Percentiles rank a stretch among this genome's conserved stretches.
Evolutionary conservation across 371 early-diverging fungal genomes (phyloP).

Genomic region (Sporodiniella umbellata): DNA sequence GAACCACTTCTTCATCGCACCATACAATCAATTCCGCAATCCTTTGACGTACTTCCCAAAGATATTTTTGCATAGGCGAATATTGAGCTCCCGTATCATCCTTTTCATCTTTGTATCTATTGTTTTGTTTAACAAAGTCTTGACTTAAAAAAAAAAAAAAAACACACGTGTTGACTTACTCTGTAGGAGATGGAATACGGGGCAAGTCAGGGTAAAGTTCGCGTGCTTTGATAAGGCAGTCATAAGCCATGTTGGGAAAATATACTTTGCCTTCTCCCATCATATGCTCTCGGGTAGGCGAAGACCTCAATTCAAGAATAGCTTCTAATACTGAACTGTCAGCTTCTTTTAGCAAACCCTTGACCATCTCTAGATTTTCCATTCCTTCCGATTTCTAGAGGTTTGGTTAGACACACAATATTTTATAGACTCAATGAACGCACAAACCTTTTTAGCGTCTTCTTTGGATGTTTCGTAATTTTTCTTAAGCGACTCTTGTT

Average conservation of each 20-base stretch:
- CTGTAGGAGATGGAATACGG: conserved; percentile 29
- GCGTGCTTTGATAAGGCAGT: conserved; percentile 37
- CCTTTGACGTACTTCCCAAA: conserved; percentile 42
- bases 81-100: conserved; percentile 48
- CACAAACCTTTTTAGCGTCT: no score
- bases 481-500: conserved; percentile 1
- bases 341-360: conserved; percentile 25
- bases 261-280: conserved; percentile 33
- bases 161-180: no score
- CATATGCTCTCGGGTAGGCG: conserved; percentile 15
- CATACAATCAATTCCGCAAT: conserved; percentile 14
- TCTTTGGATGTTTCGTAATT: conserved; percentile 6
- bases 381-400: conserved; percentile 16
- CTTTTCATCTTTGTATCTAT: conserved; percentile 16
- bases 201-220: conserved; percentile 37
- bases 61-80: conserved; percentile 44
- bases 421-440: no score
- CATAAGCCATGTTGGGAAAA: conserved; percentile 41
- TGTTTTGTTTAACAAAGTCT: background rate
- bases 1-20: conserved; percentile 17
- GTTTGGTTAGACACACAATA: no score
- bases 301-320: conserved; percentile 36
- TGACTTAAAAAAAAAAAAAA: no score
- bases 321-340: conserved; percentile 38
- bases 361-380: conserved; percentile 24